Conservation (phyloP, 495 filamentous ascomycete species). For the Cudoniella acicularis region DNA sequence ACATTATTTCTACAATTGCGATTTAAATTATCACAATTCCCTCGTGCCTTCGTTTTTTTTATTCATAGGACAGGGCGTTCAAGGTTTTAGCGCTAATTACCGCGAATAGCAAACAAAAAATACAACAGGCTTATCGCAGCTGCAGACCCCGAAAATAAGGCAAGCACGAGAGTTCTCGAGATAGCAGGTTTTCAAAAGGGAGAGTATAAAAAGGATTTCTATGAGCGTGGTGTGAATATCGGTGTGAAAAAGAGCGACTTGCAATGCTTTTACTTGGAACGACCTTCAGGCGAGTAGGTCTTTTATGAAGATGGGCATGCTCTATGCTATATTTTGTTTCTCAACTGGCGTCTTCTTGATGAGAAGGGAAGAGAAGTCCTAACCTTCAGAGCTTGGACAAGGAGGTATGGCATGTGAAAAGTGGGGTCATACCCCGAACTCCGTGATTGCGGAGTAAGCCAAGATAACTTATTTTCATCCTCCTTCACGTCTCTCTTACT, state of each 20-base stretch:
- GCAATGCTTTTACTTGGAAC: constrained; percentile 8
- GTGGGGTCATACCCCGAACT: too few species aligned
- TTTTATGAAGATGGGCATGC: background rate
- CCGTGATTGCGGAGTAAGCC: too few species aligned
- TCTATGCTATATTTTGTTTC: background rate
- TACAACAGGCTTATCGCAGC: constrained; percentile 9
- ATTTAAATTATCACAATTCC: background rate
- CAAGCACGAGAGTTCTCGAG: constrained; percentile 14
- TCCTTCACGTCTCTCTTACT: too few species aligned
- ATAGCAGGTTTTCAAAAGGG: constrained; percentile 17
- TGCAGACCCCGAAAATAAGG: constrained; percentile 16
- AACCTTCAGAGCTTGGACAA: too few species aligned
- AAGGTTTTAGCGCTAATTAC: background rate
- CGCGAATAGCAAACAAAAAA: background rate
- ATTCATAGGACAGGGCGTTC: background rate
- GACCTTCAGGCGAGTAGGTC: constrained; percentile 5
- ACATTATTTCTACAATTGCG: too few species aligned
- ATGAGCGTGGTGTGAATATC: background rate
- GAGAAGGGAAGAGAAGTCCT: too few species aligned
- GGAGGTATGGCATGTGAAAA: too few species aligned
- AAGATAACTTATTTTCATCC: too few species aligned
- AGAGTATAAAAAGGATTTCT: constrained; percentile 4
- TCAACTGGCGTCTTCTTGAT: background rate
- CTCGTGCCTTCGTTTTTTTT: background rate
- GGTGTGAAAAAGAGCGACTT: constrained; percentile 13